These are phyloP conservation scores for Parachaetomium inaequale DNA, from an alignment of 495 filamentous ascomycete species.

Conservation along the genomic window DNA sequence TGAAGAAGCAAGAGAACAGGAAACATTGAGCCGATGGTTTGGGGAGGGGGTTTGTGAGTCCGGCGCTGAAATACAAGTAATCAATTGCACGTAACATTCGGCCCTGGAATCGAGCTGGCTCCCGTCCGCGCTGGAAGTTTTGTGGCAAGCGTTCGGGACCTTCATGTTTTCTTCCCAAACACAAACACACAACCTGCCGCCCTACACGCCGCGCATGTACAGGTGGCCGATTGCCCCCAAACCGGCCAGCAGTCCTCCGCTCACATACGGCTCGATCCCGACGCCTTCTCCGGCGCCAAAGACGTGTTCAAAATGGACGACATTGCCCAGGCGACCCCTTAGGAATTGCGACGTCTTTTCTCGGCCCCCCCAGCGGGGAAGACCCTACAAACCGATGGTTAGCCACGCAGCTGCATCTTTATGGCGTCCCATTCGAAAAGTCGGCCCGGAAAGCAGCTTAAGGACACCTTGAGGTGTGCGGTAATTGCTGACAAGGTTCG, in stretches of 20 bases:
- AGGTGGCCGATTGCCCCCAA: background rate
- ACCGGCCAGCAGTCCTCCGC: background rate
- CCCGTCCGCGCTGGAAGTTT: too few species aligned
- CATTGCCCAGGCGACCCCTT: background rate
- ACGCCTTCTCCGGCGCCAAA: background rate
- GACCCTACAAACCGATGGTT: constrained; percentile 20
- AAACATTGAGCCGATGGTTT: too few species aligned
- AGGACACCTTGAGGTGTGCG: background rate
- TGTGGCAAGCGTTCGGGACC: too few species aligned
- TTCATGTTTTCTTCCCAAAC: too few species aligned
- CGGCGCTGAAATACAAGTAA: too few species aligned
- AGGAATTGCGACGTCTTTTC: background rate
- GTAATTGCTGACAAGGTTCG: background rate
- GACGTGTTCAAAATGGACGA: constrained; percentile 8
- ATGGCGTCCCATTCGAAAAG: constrained; percentile 20
- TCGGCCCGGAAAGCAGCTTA: constrained; percentile 4
- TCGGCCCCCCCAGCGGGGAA: background rate
- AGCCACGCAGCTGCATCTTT: constrained; percentile 21
- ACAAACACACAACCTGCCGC: too few species aligned
- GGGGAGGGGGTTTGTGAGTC: too few species aligned
- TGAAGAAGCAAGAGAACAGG: too few species aligned
- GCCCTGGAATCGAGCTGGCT: too few species aligned
- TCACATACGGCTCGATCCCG: background rate
- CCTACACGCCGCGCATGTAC: background rate
- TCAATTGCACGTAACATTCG: too few species aligned